A percentile compares a stretch with the other conserved stretches of the same genome.
Conservation (phyloP, 75 land plant genomes). For the Pinus taeda region DNA sequence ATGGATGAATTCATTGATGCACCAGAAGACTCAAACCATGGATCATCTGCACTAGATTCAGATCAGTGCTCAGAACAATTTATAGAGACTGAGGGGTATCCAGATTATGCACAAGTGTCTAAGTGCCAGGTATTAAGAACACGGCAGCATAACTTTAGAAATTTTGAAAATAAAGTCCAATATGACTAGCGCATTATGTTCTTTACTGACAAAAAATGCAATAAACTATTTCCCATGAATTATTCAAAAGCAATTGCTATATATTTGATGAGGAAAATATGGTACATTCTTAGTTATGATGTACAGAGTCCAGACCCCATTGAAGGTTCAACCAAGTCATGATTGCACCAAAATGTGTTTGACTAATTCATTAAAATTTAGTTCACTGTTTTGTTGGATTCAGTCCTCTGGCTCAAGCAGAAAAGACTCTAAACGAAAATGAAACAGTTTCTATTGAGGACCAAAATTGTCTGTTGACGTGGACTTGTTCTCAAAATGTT, state of each 20-base stretch:
- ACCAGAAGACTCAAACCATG: conserved; percentile 63
- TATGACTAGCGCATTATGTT: conserved; percentile 3
- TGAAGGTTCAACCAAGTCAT: background rate
- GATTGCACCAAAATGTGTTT: background rate
- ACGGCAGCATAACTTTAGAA: background rate
- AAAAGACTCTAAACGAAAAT: background rate
- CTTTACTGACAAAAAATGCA: background rate
- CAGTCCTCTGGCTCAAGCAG: background rate
- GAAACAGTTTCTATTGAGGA: background rate
- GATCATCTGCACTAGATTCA: conserved; percentile 13
- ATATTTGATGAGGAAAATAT: background rate
- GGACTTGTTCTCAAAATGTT: too few species aligned
- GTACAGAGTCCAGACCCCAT: background rate
- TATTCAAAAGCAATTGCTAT: background rate
- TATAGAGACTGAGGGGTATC: conserved; percentile 44
- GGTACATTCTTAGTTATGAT: background rate
- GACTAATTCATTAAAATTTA: background rate
- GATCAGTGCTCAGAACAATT: conserved; percentile 11
- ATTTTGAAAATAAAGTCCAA: conserved; percentile 4
- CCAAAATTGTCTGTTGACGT: background rate
- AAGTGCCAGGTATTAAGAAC: conserved; percentile 37
- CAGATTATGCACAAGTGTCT: conserved; percentile 19
- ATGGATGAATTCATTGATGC: conserved; percentile 90
- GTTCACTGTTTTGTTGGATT: background rate
- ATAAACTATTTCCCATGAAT: background rate